Evolutionary conservation across 257 asterid genomes (phyloP).

Genomic region (Solanum sejunctum): DNA sequence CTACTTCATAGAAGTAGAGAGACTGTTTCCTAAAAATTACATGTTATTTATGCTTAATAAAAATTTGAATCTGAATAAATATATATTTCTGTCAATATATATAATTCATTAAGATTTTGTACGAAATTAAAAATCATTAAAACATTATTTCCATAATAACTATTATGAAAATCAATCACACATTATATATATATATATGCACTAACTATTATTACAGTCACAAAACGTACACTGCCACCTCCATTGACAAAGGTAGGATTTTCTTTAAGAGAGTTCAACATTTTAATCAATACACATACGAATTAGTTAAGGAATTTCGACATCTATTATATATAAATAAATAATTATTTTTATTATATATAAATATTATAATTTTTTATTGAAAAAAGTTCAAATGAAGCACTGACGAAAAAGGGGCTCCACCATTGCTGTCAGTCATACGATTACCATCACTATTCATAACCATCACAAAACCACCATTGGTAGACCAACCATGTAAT

Average conservation of each 20-base stretch:
- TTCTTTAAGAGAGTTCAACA: no score
- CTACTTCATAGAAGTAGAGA: no score
- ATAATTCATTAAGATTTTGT: neutral
- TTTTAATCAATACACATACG: no score
- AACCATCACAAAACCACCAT: neutral
- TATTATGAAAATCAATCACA: neutral
- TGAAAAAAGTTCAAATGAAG: no score
- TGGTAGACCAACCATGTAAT: neutral
- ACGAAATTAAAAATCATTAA: neutral
- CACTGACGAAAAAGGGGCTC: no score
- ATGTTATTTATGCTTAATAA: neutral
- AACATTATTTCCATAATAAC: neutral
- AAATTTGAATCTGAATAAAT: neutral
- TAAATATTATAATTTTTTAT: no score
- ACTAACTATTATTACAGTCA: neutral
- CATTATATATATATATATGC: neutral
- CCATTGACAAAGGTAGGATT: no score
- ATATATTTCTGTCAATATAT: no score
- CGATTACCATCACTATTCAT: neutral
- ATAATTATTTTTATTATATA: no score
- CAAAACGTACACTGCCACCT: neutral
- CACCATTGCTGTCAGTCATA: neutral
- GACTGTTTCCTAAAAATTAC: no score
- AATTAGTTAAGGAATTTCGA: no score
- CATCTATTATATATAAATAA: no score